A percentile compares a stretch with the other conserved stretches of the same genome.
phyloP scores from a whole-genome alignment of 75 land plant genomes.

The Sequoiadendron giganteum region DNA sequence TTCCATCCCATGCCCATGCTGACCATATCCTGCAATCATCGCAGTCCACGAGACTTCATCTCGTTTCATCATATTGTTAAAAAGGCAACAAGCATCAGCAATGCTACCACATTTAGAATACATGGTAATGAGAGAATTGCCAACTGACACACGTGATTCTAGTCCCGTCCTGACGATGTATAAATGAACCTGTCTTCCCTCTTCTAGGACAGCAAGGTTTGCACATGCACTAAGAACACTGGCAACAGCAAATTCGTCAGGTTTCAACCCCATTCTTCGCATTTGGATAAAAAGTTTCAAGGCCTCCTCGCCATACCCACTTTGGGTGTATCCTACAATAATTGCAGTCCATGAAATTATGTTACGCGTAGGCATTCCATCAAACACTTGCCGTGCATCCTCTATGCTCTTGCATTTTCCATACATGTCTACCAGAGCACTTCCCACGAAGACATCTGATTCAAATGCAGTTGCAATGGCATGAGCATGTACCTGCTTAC shows the following conservation, averaged over 20 bases:
- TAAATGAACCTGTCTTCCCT: constrained; percentile 5
- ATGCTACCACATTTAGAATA: constrained; percentile 23
- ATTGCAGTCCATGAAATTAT: constrained; percentile 17
- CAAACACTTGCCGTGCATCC: constrained; percentile 4
- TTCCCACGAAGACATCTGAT: constrained; percentile 8
- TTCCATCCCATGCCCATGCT: constrained; percentile 15
- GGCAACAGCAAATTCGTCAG: not conserved
- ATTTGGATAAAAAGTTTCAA: constrained; percentile 9
- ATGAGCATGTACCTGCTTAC: not conserved
- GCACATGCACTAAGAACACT: constrained; percentile 8
- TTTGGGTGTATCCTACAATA: constrained; percentile 11
- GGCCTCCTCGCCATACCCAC: constrained; percentile 7
- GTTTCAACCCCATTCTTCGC: not conserved
- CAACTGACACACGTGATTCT: constrained; percentile 1
- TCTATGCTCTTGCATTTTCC: constrained; percentile 7
- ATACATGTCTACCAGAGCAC: constrained; percentile 8
- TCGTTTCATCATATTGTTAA: not conserved
- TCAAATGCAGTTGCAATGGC: not conserved
- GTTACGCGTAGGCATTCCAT: not conserved
- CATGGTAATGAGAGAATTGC: constrained; percentile 21
- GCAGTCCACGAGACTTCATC: constrained; percentile 38
- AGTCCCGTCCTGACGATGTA: not conserved
- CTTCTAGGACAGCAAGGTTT: not conserved
- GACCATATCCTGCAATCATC: constrained; percentile 30
- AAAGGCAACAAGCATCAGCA: constrained; percentile 10